These are phyloP conservation scores for Berkeleyomyces rouxiae DNA, from an alignment of 2,329 filamentous ascomycete genomes.

Conservation along the genomic window DNA sequence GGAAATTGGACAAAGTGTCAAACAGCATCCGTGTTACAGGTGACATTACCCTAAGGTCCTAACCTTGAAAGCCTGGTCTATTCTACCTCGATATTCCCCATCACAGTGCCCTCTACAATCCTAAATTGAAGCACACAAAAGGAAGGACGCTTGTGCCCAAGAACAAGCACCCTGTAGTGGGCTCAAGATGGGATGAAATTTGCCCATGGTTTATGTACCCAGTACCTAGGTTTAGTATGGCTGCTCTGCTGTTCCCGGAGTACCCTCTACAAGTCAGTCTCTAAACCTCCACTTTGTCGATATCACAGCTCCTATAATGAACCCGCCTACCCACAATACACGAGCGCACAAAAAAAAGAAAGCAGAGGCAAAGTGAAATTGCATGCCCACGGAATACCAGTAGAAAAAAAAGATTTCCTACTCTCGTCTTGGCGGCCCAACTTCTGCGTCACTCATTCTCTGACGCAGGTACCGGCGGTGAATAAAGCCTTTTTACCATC, in stretches of 20 bases:
- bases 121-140: neutral
- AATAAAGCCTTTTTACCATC: neutral
- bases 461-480: neutral
- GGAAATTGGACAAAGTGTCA: slow-evolving; percentile 1
- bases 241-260: neutral
- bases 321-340: neutral
- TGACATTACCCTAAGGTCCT: neutral
- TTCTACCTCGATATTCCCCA: neutral
- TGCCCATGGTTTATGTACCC: neutral
- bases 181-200: neutral
- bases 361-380: neutral
- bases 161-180: neutral
- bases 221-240: neutral
- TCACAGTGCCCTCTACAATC: too few relatives aligned
- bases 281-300: neutral
- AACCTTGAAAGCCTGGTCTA: neutral
- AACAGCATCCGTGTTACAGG: neutral
- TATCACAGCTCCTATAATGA: neutral
- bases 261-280: neutral
- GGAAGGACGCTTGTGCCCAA: neutral
- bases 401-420: neutral
- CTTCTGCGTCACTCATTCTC: neutral
- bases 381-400: neutral
- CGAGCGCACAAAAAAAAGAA: neutral
- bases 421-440: neutral